These are phyloP conservation scores for Hemerocallis citrina DNA, from an alignment of 106 monocot genomes.

Conservation along the genomic window DNA sequence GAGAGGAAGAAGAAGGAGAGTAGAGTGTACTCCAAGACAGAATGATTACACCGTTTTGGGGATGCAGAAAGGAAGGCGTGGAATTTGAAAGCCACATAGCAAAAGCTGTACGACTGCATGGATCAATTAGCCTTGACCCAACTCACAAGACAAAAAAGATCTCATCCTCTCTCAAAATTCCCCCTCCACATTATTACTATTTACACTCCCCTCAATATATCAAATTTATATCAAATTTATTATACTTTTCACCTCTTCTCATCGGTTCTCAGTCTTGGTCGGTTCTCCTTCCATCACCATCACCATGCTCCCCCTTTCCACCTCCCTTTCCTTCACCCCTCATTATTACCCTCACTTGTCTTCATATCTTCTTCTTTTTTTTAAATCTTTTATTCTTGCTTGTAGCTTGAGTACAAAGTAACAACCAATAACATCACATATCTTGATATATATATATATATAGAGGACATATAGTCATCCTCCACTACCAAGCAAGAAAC, in stretches of 20 bases:
- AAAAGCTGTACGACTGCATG: conserved; percentile 9
- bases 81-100: conserved; percentile 29
- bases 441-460: conserved; percentile 2
- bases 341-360: too few species aligned
- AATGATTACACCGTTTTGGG: conserved; percentile 73
- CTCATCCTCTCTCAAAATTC: conserved; percentile 8
- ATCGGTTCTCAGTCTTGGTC: conserved; percentile 49
- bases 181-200: not conserved
- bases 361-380: too few species aligned
- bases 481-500: not conserved
- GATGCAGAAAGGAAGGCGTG: conserved; percentile 35
- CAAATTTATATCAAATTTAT: too few species aligned
- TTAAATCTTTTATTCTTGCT: too few species aligned
- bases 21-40: conserved; percentile 66
- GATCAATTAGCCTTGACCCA: conserved; percentile 38
- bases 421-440: not conserved
- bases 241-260: conserved; percentile 1
- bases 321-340: conserved; percentile 9
- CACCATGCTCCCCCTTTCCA: conserved; percentile 12
- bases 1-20: not conserved
- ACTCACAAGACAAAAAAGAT: conserved; percentile 1
- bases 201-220: too few species aligned
- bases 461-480: not conserved
- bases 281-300: conserved; percentile 37
- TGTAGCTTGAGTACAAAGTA: conserved; percentile 8